Percentiles rank a stretch among this genome's conserved stretches.
Evolutionary conservation across 768 basidiomycete genomes (phyloP).

Genomic region (Pisolithus marmoratus): DNA sequence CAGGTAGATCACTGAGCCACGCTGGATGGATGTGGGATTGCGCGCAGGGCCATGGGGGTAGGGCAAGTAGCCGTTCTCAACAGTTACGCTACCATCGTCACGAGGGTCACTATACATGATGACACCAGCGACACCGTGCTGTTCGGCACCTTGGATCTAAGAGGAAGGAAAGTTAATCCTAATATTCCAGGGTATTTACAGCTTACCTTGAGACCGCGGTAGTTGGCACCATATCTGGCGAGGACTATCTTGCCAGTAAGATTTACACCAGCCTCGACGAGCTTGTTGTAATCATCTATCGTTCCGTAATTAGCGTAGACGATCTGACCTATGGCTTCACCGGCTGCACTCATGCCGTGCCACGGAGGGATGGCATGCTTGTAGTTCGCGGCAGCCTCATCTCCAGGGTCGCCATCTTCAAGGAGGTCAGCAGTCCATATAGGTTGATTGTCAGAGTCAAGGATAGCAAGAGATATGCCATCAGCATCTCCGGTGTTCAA

Average conservation of each 20-base stretch:
- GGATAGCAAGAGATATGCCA: constrained; percentile 60
- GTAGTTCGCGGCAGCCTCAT: constrained; percentile 66
- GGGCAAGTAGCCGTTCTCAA: constrained; percentile 66
- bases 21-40: constrained; percentile 77
- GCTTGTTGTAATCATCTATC: constrained; percentile 62
- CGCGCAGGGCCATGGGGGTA: constrained; percentile 83
- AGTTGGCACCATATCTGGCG: constrained; percentile 67
- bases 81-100: constrained; percentile 77
- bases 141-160: constrained; percentile 78
- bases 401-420: constrained; percentile 64
- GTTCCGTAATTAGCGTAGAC: constrained; percentile 81
- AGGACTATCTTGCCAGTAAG: constrained; percentile 76
- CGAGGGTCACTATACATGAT: constrained; percentile 84
- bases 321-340: constrained; percentile 63
- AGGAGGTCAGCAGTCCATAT: constrained; percentile 69
- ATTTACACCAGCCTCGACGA: constrained; percentile 60
- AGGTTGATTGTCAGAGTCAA: constrained; percentile 47
- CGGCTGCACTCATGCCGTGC: constrained; percentile 78
- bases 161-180: background rate
- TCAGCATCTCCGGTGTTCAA: constrained; percentile 64
- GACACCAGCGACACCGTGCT: constrained; percentile 70
- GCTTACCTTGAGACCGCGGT: constrained; percentile 79
- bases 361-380: constrained; percentile 69
- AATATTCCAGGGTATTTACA: constrained; percentile 14
- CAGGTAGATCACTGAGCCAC: constrained; percentile 76